Conservation (phyloP, 2,329 filamentous ascomycete species). For the Arthrobotrys iridis region DNA sequence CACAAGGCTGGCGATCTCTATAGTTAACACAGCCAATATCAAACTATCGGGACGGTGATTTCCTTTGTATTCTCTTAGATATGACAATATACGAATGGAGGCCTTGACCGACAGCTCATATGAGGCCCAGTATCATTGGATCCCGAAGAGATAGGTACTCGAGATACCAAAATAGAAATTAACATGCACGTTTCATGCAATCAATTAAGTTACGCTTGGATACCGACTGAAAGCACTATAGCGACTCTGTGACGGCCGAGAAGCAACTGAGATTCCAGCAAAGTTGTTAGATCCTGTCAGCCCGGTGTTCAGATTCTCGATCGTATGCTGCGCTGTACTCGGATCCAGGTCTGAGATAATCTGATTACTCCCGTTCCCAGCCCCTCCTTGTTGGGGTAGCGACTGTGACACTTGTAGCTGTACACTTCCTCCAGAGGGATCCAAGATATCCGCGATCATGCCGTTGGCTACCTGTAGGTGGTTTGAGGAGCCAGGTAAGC, state of each 20-base stretch:
- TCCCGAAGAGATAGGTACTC: too few species aligned
- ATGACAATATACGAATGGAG: too few species aligned
- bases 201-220: background rate
- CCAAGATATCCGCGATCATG: background rate
- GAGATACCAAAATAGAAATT: background rate
- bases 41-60: background rate
- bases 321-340: conserved; percentile 4
- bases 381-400: background rate
- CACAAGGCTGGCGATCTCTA: background rate
- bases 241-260: background rate
- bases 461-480: background rate
- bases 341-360: background rate
- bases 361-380: background rate
- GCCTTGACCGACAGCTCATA: too few species aligned
- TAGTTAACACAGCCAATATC: background rate
- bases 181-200: too few species aligned
- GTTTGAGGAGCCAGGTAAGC: background rate
- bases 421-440: background rate
- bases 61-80: too few species aligned
- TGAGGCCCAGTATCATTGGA: background rate
- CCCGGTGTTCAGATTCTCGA: conserved; percentile 11
- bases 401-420: background rate
- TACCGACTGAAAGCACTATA: background rate
- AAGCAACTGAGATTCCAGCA: background rate
- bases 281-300: conserved; percentile 2